Conservation (phyloP, 75 land plant genomes). For the Chamaecyparis obtusa region DNA sequence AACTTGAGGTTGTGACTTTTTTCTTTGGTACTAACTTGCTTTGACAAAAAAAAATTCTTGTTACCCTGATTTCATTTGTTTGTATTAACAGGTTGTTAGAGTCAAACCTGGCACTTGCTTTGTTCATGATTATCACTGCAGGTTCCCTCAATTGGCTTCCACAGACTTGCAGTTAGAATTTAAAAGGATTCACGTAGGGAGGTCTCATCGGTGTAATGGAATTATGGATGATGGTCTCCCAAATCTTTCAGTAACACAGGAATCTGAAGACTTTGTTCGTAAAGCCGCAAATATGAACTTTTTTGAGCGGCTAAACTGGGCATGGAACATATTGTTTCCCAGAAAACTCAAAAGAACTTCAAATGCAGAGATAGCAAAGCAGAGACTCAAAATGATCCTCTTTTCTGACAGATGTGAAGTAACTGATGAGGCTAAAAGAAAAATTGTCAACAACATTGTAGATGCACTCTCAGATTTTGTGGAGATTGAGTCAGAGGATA, state of each 20-base stretch:
- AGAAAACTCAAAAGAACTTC: slow-evolving; percentile 36
- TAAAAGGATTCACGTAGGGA: not conserved
- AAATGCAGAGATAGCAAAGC: slow-evolving; percentile 89
- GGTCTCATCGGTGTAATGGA: slow-evolving; percentile 17
- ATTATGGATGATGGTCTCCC: slow-evolving; percentile 19
- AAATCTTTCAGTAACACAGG: slow-evolving; percentile 27
- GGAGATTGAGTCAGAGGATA: slow-evolving; percentile 92
- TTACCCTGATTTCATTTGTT: not conserved
- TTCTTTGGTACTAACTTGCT: not conserved
- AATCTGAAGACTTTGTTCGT: slow-evolving; percentile 45
- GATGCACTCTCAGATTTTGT: slow-evolving; percentile 88
- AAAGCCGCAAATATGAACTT: slow-evolving; percentile 61
- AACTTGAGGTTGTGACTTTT: not conserved
- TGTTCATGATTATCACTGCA: not conserved
- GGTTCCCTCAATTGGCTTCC: not conserved
- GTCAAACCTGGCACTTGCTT: not conserved
- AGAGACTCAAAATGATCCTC: slow-evolving; percentile 91
- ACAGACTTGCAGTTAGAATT: not conserved
- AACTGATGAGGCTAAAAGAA: slow-evolving; percentile 85
- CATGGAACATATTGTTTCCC: slow-evolving; percentile 90
- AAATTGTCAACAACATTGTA: slow-evolving; percentile 78
- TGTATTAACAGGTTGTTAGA: not conserved
- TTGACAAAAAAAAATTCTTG: not conserved
- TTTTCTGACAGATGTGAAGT: slow-evolving; percentile 94
- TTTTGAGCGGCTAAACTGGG: slow-evolving; percentile 72